Percentiles rank a stretch among this genome's conserved stretches.
phyloP scores from a whole-genome alignment of 768 basidiomycete species.

The Asterophora parasitica region DNA sequence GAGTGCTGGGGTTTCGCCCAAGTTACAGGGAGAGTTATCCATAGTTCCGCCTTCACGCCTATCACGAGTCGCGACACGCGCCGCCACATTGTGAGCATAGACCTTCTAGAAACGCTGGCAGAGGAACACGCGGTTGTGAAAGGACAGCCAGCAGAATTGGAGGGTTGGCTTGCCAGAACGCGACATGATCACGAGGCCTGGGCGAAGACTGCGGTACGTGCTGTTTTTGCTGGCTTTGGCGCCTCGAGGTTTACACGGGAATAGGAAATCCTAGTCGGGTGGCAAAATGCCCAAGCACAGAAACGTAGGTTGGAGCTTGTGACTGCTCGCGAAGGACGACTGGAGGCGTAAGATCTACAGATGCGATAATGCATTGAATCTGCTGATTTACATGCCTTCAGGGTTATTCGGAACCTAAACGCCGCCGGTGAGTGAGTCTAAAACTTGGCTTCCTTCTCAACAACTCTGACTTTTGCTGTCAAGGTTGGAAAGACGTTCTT shows the following conservation, averaged over 20 bases:
- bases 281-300: constrained; percentile 28
- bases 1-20: constrained; percentile 16
- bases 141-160: constrained; percentile 18
- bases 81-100: constrained; percentile 14
- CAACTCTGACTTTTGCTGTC: constrained; percentile 14
- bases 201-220: constrained; percentile 23
- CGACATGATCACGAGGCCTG: constrained; percentile 25
- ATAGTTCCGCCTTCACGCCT: constrained; percentile 17
- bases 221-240: background rate
- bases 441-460: background rate
- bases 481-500: constrained; percentile 36
- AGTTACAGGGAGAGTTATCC: constrained; percentile 17
- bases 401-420: constrained; percentile 14
- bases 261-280: constrained; percentile 23
- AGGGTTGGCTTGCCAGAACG: constrained; percentile 25
- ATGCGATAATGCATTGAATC: background rate
- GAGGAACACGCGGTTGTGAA: constrained; percentile 19
- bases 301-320: constrained; percentile 33
- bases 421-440: constrained; percentile 6
- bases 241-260: constrained; percentile 7
- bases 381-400: constrained; percentile 3
- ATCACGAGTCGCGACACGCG: constrained; percentile 18
- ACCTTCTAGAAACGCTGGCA: constrained; percentile 19
- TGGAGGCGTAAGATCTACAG: constrained; percentile 30
- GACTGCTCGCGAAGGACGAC: constrained; percentile 29